Conservation (phyloP, 208 protist genomes). For the Acanthamoeba culbertsoni region DNA sequence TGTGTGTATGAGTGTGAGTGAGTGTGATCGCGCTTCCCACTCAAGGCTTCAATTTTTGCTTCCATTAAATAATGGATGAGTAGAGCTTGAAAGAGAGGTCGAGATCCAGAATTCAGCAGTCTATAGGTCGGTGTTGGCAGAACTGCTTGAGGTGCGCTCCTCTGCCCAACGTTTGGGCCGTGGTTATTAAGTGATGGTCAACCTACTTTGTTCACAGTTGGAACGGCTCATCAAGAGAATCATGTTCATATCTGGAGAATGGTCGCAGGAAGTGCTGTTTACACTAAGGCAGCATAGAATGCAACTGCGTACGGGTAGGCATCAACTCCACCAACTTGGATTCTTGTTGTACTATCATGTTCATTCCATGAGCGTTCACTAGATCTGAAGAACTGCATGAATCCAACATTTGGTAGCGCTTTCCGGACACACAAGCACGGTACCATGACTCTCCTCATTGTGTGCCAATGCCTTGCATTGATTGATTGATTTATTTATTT, state of each 20-base stretch:
- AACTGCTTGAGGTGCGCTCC: neutral
- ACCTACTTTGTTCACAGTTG: neutral
- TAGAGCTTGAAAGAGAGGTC: constrained; percentile 65
- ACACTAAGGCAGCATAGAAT: neutral
- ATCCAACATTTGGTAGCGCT: constrained; percentile 14
- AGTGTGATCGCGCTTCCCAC: no score
- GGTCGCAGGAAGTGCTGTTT: constrained; percentile 21
- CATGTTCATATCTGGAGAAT: constrained; percentile 21
- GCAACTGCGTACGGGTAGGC: neutral
- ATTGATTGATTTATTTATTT: no score
- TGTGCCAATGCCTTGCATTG: no score
- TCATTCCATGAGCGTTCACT: neutral
- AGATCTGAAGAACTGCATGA: constrained; percentile 43
- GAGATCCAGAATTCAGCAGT: constrained; percentile 69
- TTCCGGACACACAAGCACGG: constrained; percentile 48
- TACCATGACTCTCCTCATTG: neutral
- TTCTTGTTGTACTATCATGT: neutral
- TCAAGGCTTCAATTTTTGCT: no score
- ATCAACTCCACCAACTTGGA: neutral
- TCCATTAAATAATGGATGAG: no score
- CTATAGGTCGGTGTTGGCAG: constrained; percentile 55
- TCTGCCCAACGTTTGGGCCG: neutral
- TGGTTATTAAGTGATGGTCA: neutral
- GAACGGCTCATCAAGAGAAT: neutral
- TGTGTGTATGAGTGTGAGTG: no score